phyloP scores from a whole-genome alignment of 164 flowering plant genomes.

The Pachysandra terminalis region DNA sequence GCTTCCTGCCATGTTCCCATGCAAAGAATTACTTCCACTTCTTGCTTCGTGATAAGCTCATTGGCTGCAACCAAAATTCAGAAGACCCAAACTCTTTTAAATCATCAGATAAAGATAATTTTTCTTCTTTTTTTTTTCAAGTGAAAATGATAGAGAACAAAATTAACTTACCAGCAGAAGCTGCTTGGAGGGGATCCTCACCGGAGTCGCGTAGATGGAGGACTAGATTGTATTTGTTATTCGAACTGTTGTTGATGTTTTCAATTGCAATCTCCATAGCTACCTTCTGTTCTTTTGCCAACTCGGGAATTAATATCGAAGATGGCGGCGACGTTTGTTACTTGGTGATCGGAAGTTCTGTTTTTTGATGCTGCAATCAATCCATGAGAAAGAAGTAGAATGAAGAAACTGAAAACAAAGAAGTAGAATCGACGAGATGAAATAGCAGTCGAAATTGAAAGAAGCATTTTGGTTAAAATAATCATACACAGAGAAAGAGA shows the following conservation, averaged over 20 bases:
- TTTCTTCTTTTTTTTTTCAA: neutral
- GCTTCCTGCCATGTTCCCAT: constrained; percentile 36
- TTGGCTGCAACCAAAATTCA: constrained; percentile 23
- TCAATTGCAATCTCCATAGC: constrained; percentile 38
- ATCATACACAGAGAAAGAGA: no score
- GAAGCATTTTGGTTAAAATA: no score
- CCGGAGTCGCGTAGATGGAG: constrained; percentile 22
- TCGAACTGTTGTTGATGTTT: constrained; percentile 17
- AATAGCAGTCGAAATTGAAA: no score
- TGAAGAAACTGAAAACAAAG: neutral
- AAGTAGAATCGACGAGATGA: neutral
- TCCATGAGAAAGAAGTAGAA: constrained; percentile 12
- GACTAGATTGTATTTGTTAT: constrained; percentile 10
- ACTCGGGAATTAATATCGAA: constrained; percentile 23
- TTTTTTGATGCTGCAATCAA: constrained; percentile 3
- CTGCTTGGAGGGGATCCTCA: constrained; percentile 24
- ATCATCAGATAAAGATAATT: no score
- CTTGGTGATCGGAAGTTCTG: neutral
- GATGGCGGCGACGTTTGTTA: constrained; percentile 28
- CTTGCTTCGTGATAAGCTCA: constrained; percentile 22
- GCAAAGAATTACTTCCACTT: constrained; percentile 33
- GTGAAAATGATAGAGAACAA: neutral
- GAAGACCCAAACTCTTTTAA: neutral
- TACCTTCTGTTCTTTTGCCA: constrained; percentile 34
- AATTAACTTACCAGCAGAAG: constrained; percentile 23